These are phyloP conservation scores for Cubamyces lactineus DNA, from an alignment of 768 basidiomycete genomes.

Conservation along the genomic window DNA sequence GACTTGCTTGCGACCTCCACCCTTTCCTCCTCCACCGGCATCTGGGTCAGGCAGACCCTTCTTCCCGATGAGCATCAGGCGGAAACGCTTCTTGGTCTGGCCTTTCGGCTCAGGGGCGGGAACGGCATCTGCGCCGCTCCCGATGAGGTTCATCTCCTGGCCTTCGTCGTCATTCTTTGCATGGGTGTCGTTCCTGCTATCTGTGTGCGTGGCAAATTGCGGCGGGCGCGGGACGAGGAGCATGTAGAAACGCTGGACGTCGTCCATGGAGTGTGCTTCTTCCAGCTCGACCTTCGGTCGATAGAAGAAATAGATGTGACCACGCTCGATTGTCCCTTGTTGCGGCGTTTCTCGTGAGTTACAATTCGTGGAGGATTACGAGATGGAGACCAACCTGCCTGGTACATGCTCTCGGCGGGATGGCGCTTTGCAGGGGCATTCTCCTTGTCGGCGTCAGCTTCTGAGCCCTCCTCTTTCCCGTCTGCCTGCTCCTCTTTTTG, in stretches of 20 bases:
- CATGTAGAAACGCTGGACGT: constrained; percentile 61
- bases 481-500: neutral
- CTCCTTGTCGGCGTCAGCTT: constrained; percentile 6
- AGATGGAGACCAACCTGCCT: constrained; percentile 22
- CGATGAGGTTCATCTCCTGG: constrained; percentile 47
- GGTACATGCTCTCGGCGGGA: constrained; percentile 26
- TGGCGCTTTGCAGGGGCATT: constrained; percentile 20
- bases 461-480: neutral
- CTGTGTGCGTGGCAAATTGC: constrained; percentile 35
- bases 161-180: constrained; percentile 33
- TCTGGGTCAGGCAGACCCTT: constrained; percentile 59
- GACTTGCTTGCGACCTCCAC: constrained; percentile 43
- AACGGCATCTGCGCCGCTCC: constrained; percentile 52
- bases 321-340: constrained; percentile 57
- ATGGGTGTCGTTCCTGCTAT: constrained; percentile 8
- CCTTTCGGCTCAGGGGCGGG: constrained; percentile 43
- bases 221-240: constrained; percentile 61
- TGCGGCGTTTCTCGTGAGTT: neutral
- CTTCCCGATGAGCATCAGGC: constrained; percentile 58
- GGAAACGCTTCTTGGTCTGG: constrained; percentile 48
- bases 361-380: neutral
- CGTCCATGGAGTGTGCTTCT: constrained; percentile 57
- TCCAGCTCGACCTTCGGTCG: constrained; percentile 58
- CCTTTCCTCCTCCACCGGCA: constrained; percentile 30
- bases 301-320: constrained; percentile 69